Base-by-base conservation (phyloP, 345 rosid genomes). In the Nasturtium officinale region DNA sequence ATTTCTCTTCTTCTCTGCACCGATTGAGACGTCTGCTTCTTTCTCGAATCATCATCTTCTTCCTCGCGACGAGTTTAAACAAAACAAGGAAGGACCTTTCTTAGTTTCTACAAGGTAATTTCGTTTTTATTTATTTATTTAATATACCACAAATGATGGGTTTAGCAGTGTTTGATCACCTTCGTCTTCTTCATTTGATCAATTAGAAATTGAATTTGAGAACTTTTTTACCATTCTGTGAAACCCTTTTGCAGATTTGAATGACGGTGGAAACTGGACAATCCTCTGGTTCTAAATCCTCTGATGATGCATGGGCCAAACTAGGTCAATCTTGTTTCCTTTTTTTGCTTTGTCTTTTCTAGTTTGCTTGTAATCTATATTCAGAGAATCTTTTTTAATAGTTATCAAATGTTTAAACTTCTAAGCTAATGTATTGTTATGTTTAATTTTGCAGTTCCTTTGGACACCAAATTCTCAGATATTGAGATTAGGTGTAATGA, bases 401-500 rank as follows among this genome's bases (percentile, higher is more conserved):
- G 57, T 12, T 33, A 6, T 5, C 12, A 7, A n/a, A 20, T 50
- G 50, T 30, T 5, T 5, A 29, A 29, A 29, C 32, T 29, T 30
- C n/a, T 30, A 30, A 30, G 7, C 35, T 30, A 30, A 32, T 32
- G 9, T 10, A 7, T 9, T 63, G 11, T 37, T 15, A 13, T 58
- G 37, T 55, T 48, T 55, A 21, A n/a, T n/a, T n/a, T 75, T 74
- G 85, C 86, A 93, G 98, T 87, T 56, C 90, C 98, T 0, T 62
- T 85, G 5, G 86, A 89, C 60, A 81, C 88, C 2, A 87, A 68
- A 67, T 84, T 77, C 70, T 76, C 89, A 3, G 94, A 89, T 40
- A 77, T 93, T 28, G 92, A 93, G 72, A 78, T 93, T 59, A 78
- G 76, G 62, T 86, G 82, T 53, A 54, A 65, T 81, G 96, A 90